These are phyloP conservation scores for Xylaria acuta DNA, from an alignment of 495 filamentous ascomycete species.

Conservation along the genomic window DNA sequence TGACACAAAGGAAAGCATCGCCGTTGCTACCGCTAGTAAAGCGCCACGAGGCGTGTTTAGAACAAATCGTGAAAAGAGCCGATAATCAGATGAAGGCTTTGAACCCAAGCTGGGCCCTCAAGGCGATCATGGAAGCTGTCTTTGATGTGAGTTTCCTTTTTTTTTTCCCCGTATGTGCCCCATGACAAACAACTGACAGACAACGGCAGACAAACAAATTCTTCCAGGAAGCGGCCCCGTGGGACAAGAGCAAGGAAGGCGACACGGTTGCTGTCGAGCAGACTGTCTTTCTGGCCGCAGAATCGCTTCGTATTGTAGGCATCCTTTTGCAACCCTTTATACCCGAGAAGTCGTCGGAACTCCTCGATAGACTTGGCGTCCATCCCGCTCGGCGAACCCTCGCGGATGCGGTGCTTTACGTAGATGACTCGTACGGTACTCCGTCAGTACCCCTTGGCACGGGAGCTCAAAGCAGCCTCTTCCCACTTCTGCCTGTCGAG, in stretches of 20 bases:
- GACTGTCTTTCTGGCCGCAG: conserved; percentile 72
- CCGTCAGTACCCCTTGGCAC: conserved; percentile 48
- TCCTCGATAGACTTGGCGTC: conserved; percentile 83
- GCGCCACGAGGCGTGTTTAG: conserved; percentile 12
- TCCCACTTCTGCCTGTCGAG: conserved; percentile 45
- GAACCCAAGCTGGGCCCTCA: conserved; percentile 68
- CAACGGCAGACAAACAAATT: conserved; percentile 72
- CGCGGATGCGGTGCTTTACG: conserved; percentile 59
- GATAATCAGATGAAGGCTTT: conserved; percentile 66
- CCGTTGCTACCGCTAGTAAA: conserved; percentile 5
- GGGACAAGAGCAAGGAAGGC: conserved; percentile 35
- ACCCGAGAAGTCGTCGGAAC: conserved; percentile 73
- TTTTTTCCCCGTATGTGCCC: neutral
- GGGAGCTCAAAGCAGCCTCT: conserved; percentile 50
- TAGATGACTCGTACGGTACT: conserved; percentile 73
- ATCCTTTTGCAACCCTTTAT: conserved; percentile 93
- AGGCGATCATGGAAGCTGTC: conserved; percentile 67
- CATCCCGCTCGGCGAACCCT: conserved; percentile 62
- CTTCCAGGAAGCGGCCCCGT: conserved; percentile 55
- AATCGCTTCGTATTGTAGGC: conserved; percentile 78
- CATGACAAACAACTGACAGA: conserved; percentile 28
- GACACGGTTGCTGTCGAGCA: conserved; percentile 34
- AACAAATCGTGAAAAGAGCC: conserved; percentile 40
- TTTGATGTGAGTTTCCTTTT: conserved; percentile 51
- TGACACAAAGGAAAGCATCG: conserved; percentile 23